Evolutionary conservation across 176 grass and related monocot genomes (phyloP), one percentile per base, ranked within the genome.

Genomic region (Raddia guianensis): DNA sequence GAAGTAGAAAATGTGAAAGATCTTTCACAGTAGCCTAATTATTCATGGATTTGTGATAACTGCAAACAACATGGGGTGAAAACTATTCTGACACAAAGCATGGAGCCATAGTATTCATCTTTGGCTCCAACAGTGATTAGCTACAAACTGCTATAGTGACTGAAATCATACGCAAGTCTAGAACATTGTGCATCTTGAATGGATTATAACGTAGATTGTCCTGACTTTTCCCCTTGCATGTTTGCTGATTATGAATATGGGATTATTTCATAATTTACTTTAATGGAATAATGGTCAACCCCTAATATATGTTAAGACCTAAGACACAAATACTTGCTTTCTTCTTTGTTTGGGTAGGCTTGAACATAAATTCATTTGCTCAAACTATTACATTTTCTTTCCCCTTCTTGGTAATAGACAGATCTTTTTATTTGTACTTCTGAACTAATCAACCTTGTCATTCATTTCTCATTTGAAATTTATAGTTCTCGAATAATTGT

Each of bases 241-340:
- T 63, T 63, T 34, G 11, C 10, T 66, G 63, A 34, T 66, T 66
- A 66, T 3, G 34, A 5, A 66, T 66, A 66, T 18, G 63, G 3
- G 63, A 53, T 66, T 18, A 42, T 42, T 66, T 40, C 63, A 40
- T 15, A 66, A 66, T 66, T 42, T 66, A 37, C 63, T 56, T 56
- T n/a, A 63, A 2, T 12, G 10, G 11, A 63, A 33, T 13, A 13
- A 63, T 63, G 60, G 10, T 34, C 27, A 63, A 63, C 27, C 4
- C 33, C 51, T 53, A 6, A 53, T 53, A 15, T 1, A 63, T 34
- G 10, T 63, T 56, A 34, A 63, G 19, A 21, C n/a, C 34, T 56
- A 34, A 63, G 19, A 21, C n/a, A 59, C 10, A 6, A 5, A 12
- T 63, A 34, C 12, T 10, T 12, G 10, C 2, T 63, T 63, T 56